These are phyloP conservation scores for Grammothele lineata DNA, from an alignment of 768 basidiomycete species.

Conservation along the genomic window DNA sequence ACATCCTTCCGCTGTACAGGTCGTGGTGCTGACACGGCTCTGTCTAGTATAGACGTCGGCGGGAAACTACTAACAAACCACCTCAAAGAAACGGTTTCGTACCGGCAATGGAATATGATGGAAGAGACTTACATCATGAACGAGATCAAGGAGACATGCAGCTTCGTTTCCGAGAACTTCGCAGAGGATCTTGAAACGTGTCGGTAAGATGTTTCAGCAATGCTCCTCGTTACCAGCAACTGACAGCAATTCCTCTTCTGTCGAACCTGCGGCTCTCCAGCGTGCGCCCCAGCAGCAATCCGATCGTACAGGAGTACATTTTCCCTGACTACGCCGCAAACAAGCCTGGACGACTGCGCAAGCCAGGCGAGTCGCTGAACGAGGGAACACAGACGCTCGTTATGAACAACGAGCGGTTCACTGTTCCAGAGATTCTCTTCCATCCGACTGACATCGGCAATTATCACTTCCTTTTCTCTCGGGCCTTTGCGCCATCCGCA, in stretches of 20 bases:
- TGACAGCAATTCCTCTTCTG: too few species aligned
- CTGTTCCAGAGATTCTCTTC: slow-evolving; percentile 91
- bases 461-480: slow-evolving; percentile 2
- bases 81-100: slow-evolving; percentile 89
- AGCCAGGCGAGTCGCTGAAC: slow-evolving; percentile 46
- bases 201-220: slow-evolving; percentile 49
- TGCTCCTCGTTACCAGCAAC: too few species aligned
- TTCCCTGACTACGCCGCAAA: slow-evolving; percentile 82
- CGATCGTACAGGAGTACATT: slow-evolving; percentile 83
- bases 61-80: slow-evolving; percentile 96
- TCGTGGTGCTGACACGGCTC: too few species aligned
- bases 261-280: too few species aligned
- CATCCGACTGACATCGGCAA: slow-evolving; percentile 85
- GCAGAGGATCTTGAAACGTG: slow-evolving; percentile 69
- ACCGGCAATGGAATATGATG: slow-evolving; percentile 98
- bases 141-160: slow-evolving; percentile 86
- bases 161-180: slow-evolving; percentile 78
- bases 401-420: slow-evolving; percentile 91
- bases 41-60: slow-evolving; percentile 92
- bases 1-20: too few species aligned
- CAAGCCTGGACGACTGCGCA: slow-evolving; percentile 53
- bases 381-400: slow-evolving; percentile 67
- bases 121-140: slow-evolving; percentile 94
- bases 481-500: neutral
- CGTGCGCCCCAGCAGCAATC: slow-evolving; percentile 50